A percentile compares a stretch with the other conserved stretches of the same genome.
These are phyloP conservation scores for Neonectria magnoliae DNA, from an alignment of 2,329 filamentous ascomycete species.

Conservation along the genomic window DNA sequence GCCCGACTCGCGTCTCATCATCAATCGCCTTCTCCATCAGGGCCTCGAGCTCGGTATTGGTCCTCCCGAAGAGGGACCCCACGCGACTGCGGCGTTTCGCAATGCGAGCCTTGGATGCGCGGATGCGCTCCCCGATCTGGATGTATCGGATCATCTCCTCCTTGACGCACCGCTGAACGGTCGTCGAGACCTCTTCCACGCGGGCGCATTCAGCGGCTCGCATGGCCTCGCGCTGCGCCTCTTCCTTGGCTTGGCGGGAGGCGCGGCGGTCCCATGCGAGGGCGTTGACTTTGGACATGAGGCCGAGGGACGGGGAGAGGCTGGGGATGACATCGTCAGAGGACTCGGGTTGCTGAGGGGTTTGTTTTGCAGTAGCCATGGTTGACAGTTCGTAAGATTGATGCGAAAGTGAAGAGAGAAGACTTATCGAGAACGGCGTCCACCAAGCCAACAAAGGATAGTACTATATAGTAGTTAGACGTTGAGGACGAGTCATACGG, in stretches of 20 bases:
- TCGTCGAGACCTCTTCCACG: not conserved
- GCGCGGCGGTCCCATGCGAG: slow-evolving; percentile 2
- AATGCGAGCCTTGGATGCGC: not conserved
- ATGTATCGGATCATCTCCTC: not conserved
- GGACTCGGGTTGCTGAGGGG: not conserved
- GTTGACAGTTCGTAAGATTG: not conserved
- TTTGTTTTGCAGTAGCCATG: not conserved
- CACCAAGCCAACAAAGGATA: not conserved
- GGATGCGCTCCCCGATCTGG: not conserved
- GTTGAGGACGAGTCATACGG: not conserved
- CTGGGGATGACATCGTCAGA: not conserved
- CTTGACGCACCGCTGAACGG: not conserved
- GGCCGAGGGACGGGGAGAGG: not conserved
- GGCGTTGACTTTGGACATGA: not conserved
- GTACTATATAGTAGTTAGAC: not conserved
- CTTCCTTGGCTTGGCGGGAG: not conserved
- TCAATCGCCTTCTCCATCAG: slow-evolving; percentile 13
- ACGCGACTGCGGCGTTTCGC: not conserved
- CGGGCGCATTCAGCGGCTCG: not conserved
- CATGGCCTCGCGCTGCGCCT: not conserved
- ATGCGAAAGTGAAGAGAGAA: not conserved
- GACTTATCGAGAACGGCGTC: not conserved
- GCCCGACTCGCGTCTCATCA: not conserved
- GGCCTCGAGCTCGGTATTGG: slow-evolving; percentile 1
- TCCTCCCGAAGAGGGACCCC: not conserved